Evolutionary conservation across 768 basidiomycete genomes (phyloP).

Genomic region (Crepidotus variabilis): DNA sequence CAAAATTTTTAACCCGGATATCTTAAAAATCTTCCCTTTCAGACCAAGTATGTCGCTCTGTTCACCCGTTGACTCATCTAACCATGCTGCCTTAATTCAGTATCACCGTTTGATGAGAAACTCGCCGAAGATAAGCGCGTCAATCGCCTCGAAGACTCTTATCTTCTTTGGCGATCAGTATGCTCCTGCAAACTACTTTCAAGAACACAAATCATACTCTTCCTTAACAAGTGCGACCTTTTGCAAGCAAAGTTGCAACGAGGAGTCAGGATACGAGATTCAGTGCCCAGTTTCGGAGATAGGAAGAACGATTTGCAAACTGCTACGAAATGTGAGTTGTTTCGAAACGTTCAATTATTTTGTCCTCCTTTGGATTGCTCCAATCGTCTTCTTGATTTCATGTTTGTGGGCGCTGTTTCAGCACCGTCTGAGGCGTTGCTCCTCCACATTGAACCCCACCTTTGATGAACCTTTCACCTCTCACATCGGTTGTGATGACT

Average conservation of each 20-base stretch:
- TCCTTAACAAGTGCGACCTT: slow-evolving; percentile 71
- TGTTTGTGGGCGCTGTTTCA: background rate
- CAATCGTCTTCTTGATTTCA: background rate
- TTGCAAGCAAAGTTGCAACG: slow-evolving; percentile 68
- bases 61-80: background rate
- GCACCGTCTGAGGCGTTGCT: no score
- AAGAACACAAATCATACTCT: slow-evolving; percentile 52
- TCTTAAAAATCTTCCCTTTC: slow-evolving; percentile 4
- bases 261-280: slow-evolving; percentile 63
- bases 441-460: no score
- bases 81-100: slow-evolving; percentile 22
- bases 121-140: slow-evolving; percentile 66
- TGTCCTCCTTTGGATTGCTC: background rate
- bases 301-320: slow-evolving; percentile 66
- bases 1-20: slow-evolving; percentile 5
- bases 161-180: slow-evolving; percentile 73
- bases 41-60: slow-evolving; percentile 36
- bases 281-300: slow-evolving; percentile 71
- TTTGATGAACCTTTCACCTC: no score
- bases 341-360: background rate
- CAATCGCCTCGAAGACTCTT: slow-evolving; percentile 76
- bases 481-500: no score
- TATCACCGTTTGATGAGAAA: slow-evolving; percentile 81
- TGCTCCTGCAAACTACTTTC: slow-evolving; percentile 63
- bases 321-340: slow-evolving; percentile 62